phyloP scores from a whole-genome alignment of 2,329 filamentous ascomycete species.

The Orbilia brochopaga region DNA sequence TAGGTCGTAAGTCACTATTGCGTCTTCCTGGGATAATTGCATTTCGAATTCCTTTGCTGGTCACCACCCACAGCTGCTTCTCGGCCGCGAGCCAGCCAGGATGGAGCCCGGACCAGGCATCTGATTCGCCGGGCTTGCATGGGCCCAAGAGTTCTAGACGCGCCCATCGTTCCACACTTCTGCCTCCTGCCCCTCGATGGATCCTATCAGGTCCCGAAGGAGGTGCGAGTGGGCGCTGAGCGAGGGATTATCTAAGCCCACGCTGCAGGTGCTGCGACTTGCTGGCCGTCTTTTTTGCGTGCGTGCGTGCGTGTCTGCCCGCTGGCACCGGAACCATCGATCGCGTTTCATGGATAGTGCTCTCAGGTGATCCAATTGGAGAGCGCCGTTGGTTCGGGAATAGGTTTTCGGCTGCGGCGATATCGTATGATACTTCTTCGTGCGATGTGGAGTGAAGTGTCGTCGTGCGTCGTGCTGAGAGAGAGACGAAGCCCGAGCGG shows the following conservation, averaged over 20 bases:
- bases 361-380: not conserved
- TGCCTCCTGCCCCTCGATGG: constrained; percentile 12
- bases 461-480: not conserved
- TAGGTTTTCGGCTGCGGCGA: not conserved
- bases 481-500: not conserved
- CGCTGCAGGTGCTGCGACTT: not conserved
- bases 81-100: not conserved
- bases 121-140: constrained; percentile 35
- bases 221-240: constrained; percentile 15
- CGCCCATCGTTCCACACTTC: constrained; percentile 48
- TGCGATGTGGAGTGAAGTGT: not conserved
- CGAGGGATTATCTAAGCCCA: constrained; percentile 45
- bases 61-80: not conserved
- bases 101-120: constrained; percentile 17
- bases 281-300: not conserved
- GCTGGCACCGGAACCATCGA: constrained; percentile 1
- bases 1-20: constrained; percentile 12
- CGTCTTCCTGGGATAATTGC: constrained; percentile 10
- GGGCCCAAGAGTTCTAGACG: constrained; percentile 48
- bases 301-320: not conserved
- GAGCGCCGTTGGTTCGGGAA: not conserved
- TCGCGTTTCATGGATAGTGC: constrained; percentile 1
- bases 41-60: not conserved
- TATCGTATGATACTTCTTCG: not conserved
- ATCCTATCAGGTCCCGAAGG: constrained; percentile 34